Evolutionary conservation across 2,329 filamentous ascomycete genomes (phyloP), one percentile per base, ranked within the genome.

Genomic region (Alternaria conjuncta): DNA sequence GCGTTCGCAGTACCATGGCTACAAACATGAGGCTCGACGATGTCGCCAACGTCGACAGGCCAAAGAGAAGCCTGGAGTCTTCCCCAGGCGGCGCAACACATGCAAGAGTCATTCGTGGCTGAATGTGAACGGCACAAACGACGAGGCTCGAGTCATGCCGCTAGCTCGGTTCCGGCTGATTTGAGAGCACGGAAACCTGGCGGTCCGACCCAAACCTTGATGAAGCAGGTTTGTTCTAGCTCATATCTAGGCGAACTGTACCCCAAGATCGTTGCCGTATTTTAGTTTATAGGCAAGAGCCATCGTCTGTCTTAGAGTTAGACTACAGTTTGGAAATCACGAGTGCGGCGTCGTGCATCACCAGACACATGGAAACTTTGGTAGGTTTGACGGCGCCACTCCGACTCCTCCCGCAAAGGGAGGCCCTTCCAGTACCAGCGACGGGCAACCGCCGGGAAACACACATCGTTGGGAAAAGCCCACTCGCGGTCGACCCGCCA

Each of bases 331-430:
- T 53, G 3, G 49, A 41, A 25, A 53, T 15, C 20, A 25, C 20
- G 20, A 41, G 49, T 20, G 44, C 49, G 49, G 55, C 15, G 49
- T 59, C 28, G 20, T 11, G 32, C 45, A 54, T 60, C 44, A 54
- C 50, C 49, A 61, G 45, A 55, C 25, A 44, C 41, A 47, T 53
- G 54, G 55, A 59, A 53, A 49, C 32, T 49, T 44, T 60, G 28
- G 56, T 59, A 55, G 26, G 28, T 49, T 47, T 55, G 36, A 57
- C 47, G 60, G 57, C 61, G 45, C 45, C 53, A 54, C 51, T 54
- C 64, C 61, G 57, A 55, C 44, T 57, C 36, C 23, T 62, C 56
- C 60, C 58, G 65, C 59, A 55, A 65, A 36, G 61, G 63, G 46
- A 36, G 45, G 11, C 65, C 65, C 59, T 68, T 55, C 30, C 36